A percentile compares a stretch with the other conserved stretches of the same genome.
Conservation (phyloP, 1,284 basidiomycete species). For the Malassezia slooffiae region DNA sequence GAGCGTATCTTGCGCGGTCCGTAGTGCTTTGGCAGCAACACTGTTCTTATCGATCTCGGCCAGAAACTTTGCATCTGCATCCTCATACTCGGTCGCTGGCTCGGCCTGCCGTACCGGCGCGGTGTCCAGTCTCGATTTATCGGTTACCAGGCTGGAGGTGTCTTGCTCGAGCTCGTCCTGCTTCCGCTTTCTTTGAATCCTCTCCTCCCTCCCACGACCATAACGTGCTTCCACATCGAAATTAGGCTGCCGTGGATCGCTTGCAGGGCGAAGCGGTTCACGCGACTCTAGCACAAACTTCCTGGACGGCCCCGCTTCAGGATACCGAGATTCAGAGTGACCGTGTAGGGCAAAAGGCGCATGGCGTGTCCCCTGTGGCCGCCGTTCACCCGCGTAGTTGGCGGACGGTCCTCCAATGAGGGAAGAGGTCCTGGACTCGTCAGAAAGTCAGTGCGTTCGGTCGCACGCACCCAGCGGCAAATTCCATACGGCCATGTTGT, state of each 20-base stretch:
- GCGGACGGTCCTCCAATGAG: too few species aligned
- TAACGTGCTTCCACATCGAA: constrained; percentile 7
- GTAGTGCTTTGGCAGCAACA: constrained; percentile 8
- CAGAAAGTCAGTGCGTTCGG: too few species aligned
- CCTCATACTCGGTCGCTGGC: neutral
- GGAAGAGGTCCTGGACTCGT: neutral
- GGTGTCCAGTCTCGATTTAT: too few species aligned
- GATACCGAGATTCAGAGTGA: too few species aligned
- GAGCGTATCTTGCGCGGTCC: constrained; percentile 11
- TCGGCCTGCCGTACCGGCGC: too few species aligned
- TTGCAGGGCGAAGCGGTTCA: neutral
- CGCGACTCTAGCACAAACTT: too few species aligned
- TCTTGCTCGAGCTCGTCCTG: neutral
- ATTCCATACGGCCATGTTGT: constrained; percentile 12
- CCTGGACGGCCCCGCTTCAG: too few species aligned
- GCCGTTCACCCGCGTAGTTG: too few species aligned
- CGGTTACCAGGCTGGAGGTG: too few species aligned
- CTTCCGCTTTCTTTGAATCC: constrained; percentile 8
- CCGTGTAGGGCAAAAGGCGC: too few species aligned
- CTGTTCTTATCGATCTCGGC: constrained; percentile 7
- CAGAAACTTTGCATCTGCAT: constrained; percentile 2
- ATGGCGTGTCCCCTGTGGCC: too few species aligned
- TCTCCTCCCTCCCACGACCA: constrained; percentile 5
- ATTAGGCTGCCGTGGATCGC: neutral
- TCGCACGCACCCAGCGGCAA: constrained; percentile 7